phyloP scores from a whole-genome alignment of 257 asterid genomes.

The Solanum gracilifrons region DNA sequence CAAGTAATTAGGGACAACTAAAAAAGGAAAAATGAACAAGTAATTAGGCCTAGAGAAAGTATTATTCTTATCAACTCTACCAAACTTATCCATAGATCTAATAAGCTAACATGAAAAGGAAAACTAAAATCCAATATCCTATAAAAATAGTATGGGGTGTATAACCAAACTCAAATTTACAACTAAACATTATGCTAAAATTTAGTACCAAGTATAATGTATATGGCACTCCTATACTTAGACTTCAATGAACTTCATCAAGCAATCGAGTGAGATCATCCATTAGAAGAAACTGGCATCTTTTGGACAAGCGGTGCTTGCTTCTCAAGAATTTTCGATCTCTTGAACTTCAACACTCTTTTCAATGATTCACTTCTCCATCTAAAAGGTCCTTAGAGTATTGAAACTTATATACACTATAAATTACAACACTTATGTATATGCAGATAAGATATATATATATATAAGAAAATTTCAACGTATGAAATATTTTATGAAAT shows the following conservation, averaged over 20 bases:
- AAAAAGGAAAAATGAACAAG: too few relatives aligned
- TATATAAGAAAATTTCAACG: neutral
- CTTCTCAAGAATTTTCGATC: too few relatives aligned
- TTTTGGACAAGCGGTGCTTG: too few relatives aligned
- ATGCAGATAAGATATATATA: too few relatives aligned
- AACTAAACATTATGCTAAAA: neutral
- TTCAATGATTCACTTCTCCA: too few relatives aligned
- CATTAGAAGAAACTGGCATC: rapidly evolving
- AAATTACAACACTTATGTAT: neutral
- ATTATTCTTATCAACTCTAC: neutral
- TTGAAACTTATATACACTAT: neutral
- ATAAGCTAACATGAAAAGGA: neutral
- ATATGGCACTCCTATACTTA: neutral
- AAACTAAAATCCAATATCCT: neutral
- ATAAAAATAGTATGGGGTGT: neutral
- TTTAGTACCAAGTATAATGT: neutral
- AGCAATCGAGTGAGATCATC: too few relatives aligned
- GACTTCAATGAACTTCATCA: neutral
- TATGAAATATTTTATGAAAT: neutral
- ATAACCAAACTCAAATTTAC: neutral
- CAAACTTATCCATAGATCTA: neutral
- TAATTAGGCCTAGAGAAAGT: too few relatives aligned
- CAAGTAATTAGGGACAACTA: too few relatives aligned
- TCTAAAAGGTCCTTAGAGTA: neutral
- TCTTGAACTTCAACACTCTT: too few relatives aligned